Conservation (phyloP, 768 basidiomycete species). For the Boletus subcaerulescens region DNA sequence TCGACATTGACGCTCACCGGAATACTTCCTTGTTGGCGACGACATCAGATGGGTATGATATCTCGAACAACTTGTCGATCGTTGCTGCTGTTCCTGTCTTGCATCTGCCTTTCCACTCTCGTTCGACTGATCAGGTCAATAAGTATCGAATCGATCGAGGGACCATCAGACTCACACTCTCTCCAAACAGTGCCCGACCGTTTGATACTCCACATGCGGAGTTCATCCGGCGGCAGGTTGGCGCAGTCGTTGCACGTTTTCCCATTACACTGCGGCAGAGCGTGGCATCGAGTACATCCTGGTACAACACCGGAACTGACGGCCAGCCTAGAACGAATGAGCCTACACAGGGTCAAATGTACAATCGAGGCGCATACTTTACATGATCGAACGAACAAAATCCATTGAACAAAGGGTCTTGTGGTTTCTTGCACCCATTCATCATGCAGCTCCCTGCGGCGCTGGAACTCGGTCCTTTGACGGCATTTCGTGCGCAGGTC, state of each 20-base stretch:
- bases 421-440: constrained; percentile 49
- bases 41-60: constrained; percentile 33
- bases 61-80: constrained; percentile 57
- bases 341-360: constrained; percentile 2
- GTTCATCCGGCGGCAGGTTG: constrained; percentile 40
- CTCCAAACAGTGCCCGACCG: constrained; percentile 47
- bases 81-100: constrained; percentile 33
- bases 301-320: constrained; percentile 48
- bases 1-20: constrained; percentile 35
- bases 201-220: constrained; percentile 48
- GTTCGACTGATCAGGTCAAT: constrained; percentile 44
- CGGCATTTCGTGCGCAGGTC: constrained; percentile 49
- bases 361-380: constrained; percentile 37
- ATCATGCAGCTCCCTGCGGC: constrained; percentile 43
- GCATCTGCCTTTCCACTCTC: constrained; percentile 48
- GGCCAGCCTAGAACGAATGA: constrained; percentile 41
- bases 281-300: constrained; percentile 48
- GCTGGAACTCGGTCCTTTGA: constrained; percentile 33
- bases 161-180: constrained; percentile 41
- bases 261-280: constrained; percentile 44
- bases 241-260: constrained; percentile 51
- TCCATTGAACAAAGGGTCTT: constrained; percentile 46
- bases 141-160: constrained; percentile 15
- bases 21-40: constrained; percentile 44
- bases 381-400: constrained; percentile 62